Percentiles rank a stretch among this genome's conserved stretches.
phyloP scores from a whole-genome alignment of 768 basidiomycete species.

The Chalciporus pseudorubinellus region DNA sequence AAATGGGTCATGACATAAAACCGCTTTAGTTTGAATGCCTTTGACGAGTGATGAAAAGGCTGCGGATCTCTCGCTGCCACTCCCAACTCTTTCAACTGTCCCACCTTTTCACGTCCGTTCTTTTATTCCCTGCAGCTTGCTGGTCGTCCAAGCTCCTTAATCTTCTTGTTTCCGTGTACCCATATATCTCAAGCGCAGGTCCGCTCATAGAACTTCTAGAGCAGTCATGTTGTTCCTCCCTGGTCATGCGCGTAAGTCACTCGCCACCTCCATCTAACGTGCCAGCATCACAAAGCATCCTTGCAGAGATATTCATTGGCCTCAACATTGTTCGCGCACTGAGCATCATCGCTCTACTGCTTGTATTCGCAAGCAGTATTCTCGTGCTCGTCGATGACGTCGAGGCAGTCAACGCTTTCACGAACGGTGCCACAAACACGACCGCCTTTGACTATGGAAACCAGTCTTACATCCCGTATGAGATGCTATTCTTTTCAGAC shows the following conservation, averaged over 20 bases:
- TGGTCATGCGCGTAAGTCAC: conserved; percentile 28
- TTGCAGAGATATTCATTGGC: conserved; percentile 57
- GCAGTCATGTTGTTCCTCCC: conserved; percentile 24
- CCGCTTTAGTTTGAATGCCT: conserved; percentile 1
- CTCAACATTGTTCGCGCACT: conserved; percentile 75
- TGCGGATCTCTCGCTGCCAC: conserved; percentile 1
- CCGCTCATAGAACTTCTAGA: conserved; percentile 9
- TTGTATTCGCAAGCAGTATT: conserved; percentile 78
- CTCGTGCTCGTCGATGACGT: conserved; percentile 73
- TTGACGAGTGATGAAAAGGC: neutral
- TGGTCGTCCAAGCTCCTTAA: conserved; percentile 23
- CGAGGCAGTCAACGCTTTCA: conserved; percentile 68
- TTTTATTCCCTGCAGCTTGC: conserved; percentile 19
- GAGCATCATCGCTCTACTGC: conserved; percentile 73
- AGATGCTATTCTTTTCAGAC: neutral
- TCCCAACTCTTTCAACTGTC: neutral
- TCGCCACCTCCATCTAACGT: neutral
- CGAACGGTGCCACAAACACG: conserved; percentile 35
- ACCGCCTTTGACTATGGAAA: conserved; percentile 45
- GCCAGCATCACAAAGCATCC: neutral
- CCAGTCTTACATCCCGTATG: conserved; percentile 81
- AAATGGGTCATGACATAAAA: conserved; percentile 6
- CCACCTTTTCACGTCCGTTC: neutral
- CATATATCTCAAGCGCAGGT: conserved; percentile 19
- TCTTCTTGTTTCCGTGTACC: conserved; percentile 1